Base-by-base conservation (phyloP, 768 basidiomycete genomes). In the Sporobolomyces pararoseus region DNA sequence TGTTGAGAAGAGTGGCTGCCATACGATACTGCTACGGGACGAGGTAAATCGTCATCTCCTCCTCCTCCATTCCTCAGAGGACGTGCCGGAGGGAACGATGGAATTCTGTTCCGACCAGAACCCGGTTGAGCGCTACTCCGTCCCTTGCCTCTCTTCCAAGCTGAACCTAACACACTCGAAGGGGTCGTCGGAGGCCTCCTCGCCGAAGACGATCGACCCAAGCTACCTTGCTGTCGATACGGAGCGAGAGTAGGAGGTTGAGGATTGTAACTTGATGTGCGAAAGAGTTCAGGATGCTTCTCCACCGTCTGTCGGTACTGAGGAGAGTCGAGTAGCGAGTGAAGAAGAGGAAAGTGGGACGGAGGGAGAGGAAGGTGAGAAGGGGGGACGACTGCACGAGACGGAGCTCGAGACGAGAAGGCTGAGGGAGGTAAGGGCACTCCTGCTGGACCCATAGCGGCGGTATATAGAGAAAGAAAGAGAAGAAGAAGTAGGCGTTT, bases 221-320 rank as follows among this genome's bases (percentile, higher is more conserved):
- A 25, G n/a, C n/a, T n/a, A n/a, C n/a, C n/a, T n/a, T n/a, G n/a
- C n/a, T n/a, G n/a, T n/a, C n/a, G n/a, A n/a, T n/a, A n/a, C n/a
- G n/a, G n/a, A n/a, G n/a, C n/a, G n/a, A n/a, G n/a, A 37, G 7
- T 5, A 31, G 42, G 59, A 47, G 23, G 59, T 23, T 16, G 31
- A 23, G 46, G 46, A 23, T n/a, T 4, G 44, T 32, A 32, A 16
- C 23, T 34, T 50, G 42, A 25, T 9, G 3, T 7, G 16, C 13
- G 58, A 6, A 42, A n/a, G 10, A 59, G 44, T 17, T 59, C 58
- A 14, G 58, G 58, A 23, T 59, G 42, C 25, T 19, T 4, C 39
- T 59, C 9, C 12, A 61, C 31, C 6, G 59, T 50, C 21, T 34
- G 21, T 21, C 32, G 59, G 32, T 61, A 61, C 46, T 61, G 46